A percentile compares a stretch with the other conserved stretches of the same genome.
Evolutionary conservation across 1,284 basidiomycete genomes (phyloP).

Genomic region (Melampsora americana): DNA sequence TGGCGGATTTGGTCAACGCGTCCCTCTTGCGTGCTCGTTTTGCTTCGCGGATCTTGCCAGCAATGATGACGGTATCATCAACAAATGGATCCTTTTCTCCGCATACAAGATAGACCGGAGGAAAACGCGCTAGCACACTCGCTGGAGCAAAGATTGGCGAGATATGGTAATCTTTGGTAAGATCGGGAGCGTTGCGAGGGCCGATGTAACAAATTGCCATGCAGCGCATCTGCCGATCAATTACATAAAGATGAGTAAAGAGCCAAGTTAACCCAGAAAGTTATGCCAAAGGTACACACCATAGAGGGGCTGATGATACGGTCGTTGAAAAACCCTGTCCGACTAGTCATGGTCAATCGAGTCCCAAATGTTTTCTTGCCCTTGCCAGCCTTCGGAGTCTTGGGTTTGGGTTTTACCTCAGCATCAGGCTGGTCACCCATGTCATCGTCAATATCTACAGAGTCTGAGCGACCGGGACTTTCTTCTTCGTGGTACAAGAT

Average conservation of each 20-base stretch:
- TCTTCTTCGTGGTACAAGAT: slow-evolving; percentile 49
- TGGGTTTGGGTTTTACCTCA: slow-evolving; percentile 11
- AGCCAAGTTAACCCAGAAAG: slow-evolving; percentile 67
- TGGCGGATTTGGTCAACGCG: slow-evolving; percentile 61
- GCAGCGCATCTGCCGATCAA: slow-evolving; percentile 73
- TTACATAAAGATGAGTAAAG: slow-evolving; percentile 40
- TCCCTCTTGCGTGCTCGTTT: slow-evolving; percentile 75
- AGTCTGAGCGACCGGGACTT: slow-evolving; percentile 41
- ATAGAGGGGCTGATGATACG: slow-evolving; percentile 53
- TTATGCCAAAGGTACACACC: slow-evolving; percentile 49
- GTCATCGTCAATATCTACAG: slow-evolving; percentile 45
- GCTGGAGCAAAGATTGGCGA: slow-evolving; percentile 86
- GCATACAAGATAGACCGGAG: slow-evolving; percentile 69
- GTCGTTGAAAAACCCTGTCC: slow-evolving; percentile 90
- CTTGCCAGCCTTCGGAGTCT: slow-evolving; percentile 45
- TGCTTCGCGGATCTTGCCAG: slow-evolving; percentile 85
- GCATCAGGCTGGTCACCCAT: not conserved
- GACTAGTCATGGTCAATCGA: slow-evolving; percentile 88
- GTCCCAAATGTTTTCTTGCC: slow-evolving; percentile 64
- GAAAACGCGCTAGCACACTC: slow-evolving; percentile 81
- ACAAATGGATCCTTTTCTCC: slow-evolving; percentile 91
- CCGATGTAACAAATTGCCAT: slow-evolving; percentile 98
- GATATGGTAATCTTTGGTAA: slow-evolving; percentile 88
- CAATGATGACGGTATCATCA: slow-evolving; percentile 89
- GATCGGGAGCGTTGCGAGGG: slow-evolving; percentile 84